Base-by-base conservation (phyloP, 768 basidiomycete genomes). In the Russula ochroleuca region DNA sequence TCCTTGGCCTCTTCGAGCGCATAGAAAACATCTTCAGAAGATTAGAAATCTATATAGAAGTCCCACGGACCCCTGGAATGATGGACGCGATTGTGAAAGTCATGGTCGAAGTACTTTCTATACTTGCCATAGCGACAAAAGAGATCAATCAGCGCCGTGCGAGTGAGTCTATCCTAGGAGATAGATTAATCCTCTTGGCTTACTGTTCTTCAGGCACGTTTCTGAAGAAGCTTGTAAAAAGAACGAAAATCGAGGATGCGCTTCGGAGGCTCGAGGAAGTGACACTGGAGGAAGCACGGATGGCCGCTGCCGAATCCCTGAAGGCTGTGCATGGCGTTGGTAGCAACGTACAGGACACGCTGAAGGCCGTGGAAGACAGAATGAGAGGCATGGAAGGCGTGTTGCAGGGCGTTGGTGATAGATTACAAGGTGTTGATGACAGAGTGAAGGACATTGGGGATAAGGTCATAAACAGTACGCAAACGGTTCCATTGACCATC, bases 71-170 rank as follows among this genome's bases (percentile, higher is more conserved):
- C 7, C 23, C 23, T 0, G 53, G n/a, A 7, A 61, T 54, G 53
- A 40, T n/a, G 2, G 25, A 61, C 11, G 37, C n/a, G 5, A 48
- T 55, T 11, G 53, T 54, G 11, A 28, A 40, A 23, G 35, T 55
- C 21, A 61, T 61, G 53, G 53, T 28, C 0, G 61, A 55, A 28
- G 43, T 61, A 6, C 52, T 61, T 5, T 19, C 17, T 11, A 55
- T 61, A 11, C 53, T 61, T 40, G 61, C 41, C 37, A 37, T 61
- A 8, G 53, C 40, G 15, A 55, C 53, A 14, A 54, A 38, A 31
- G 43, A 40, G 45, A 25, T 61, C 1, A 48, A 21, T 35, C 61
- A 37, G 25, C 43, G 45, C 1, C 8, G 38, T 2, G 8, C 25
- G 1, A 47, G 61, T 61, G 53, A 28, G 61, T 38, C 1, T 2